Conservation (phyloP, 2,329 filamentous ascomycete genomes). For the Epichloe sibirici region DNA sequence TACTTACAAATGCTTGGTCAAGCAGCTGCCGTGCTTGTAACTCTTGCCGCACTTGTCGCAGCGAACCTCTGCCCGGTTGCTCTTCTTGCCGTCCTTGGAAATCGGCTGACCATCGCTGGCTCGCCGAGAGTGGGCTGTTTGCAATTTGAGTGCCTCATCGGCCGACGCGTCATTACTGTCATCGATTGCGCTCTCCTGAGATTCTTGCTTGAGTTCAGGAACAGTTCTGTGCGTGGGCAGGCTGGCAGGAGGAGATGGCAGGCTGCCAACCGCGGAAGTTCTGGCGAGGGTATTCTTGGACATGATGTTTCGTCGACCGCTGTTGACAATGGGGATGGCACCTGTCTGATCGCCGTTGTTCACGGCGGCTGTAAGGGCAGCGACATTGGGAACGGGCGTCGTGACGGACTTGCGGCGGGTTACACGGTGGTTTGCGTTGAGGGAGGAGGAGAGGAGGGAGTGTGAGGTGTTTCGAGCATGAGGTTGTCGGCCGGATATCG, state of each 20-base stretch:
- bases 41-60: constrained; percentile 98
- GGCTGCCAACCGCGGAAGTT: constrained; percentile 34
- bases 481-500: constrained; percentile 45
- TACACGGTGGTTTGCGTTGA: constrained; percentile 74
- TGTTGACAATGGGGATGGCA: constrained; percentile 45
- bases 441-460: constrained; percentile 62
- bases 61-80: constrained; percentile 72
- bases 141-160: constrained; percentile 37
- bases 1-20: constrained; percentile 99
- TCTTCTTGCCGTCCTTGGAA: constrained; percentile 73
- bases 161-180: constrained; percentile 50
- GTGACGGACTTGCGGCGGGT: constrained; percentile 91
- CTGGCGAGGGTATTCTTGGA: constrained; percentile 40
- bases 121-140: constrained; percentile 41
- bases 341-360: constrained; percentile 50
- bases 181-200: constrained; percentile 52
- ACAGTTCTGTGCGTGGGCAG: constrained; percentile 47
- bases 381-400: constrained; percentile 57
- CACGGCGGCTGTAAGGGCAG: constrained; percentile 61
- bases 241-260: constrained; percentile 54
- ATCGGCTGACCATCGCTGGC: constrained; percentile 83
- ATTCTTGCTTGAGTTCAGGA: constrained; percentile 34
- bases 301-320: constrained; percentile 53
- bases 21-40: constrained; percentile 99
- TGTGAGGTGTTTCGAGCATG: constrained; percentile 70